Conservation (phyloP, 2,329 filamentous ascomycete species). For the Macrophomina phaseolina region DNA sequence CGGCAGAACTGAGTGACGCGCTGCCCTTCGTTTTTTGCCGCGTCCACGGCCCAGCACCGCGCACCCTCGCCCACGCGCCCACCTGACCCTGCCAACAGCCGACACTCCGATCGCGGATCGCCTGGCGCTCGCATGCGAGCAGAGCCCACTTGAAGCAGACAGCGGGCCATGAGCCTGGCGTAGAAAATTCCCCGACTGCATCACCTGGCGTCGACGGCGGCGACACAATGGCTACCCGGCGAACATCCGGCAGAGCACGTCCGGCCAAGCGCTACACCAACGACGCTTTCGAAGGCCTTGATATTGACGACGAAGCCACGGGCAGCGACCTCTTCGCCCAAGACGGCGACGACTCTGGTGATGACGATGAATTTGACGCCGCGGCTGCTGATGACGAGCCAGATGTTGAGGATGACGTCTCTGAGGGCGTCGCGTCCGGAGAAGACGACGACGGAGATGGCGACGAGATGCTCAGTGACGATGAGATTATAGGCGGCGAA, state of each 20-base stretch:
- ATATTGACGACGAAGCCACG: conserved; percentile 31
- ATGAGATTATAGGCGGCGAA: conserved; percentile 32
- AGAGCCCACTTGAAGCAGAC: not conserved
- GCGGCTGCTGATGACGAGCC: conserved; percentile 29
- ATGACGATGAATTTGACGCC: conserved; percentile 40
- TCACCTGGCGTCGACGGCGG: not conserved
- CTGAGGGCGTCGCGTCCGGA: conserved; percentile 17
- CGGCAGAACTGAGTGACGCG: not conserved
- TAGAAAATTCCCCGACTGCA: not conserved
- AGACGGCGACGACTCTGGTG: conserved; percentile 37
- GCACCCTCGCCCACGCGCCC: conserved; percentile 19
- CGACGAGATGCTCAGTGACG: conserved; percentile 30
- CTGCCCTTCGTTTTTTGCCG: conserved; percentile 5
- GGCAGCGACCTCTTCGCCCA: conserved; percentile 7
- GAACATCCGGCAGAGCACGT: conserved; percentile 23
- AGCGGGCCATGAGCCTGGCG: not conserved
- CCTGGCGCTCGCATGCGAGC: not conserved
- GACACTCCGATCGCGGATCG: not conserved
- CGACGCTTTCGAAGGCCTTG: conserved; percentile 43
- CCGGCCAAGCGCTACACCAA: conserved; percentile 35
- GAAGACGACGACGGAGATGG: conserved; percentile 26
- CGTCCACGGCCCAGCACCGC: conserved; percentile 8
- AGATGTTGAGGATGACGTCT: conserved; percentile 31
- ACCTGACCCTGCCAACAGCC: not conserved
- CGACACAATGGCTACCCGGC: conserved; percentile 26